Base-by-base conservation (phyloP, 805 yeast genomes). In the Candida golubevii region DNA sequence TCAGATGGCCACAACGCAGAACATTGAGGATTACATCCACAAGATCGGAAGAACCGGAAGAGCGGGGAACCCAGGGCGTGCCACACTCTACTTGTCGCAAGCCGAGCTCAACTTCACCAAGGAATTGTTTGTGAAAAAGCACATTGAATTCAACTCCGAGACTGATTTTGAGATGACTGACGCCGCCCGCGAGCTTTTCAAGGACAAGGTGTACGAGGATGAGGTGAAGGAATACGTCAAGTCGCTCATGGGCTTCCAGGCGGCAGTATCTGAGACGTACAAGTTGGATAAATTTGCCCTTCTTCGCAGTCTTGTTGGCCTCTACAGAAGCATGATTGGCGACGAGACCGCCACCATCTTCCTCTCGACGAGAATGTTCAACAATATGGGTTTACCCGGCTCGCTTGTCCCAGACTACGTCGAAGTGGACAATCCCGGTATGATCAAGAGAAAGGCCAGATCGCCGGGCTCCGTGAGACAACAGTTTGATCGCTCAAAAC, bases 21-120 rank as follows among this genome's bases (percentile, higher is more conserved):
- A 83, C 46, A 66, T 80, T 23, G 79, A 90, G n/a, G 83, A 85
- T 50, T 89, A 90, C 61, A 80, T 89, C 46, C 98, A 91, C 67
- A 83, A 96, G 65, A 83, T 91, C 59, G 98, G 98, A 48, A 83
- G 98, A 74, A 91, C 97, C 12, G 98, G 95, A 35, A 81, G 98
- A 68, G 95, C 90, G 44, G 97, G 96, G 45, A 75, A 77, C 46
- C 69, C 73, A 23, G 98, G 98, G 50, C 71, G 75, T 39, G 86
- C 96, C 6, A 63, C 79, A 12, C 62, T 85, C 46, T 82, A 79
- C 59, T 56, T 81, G 38, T 70, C 84, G 28, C 63, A 73, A 49
- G 63, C 68, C 39, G 96, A 89, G 62, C 53, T 65, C 32, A 74
- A 75, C 30, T 89, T 79, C 61, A 63, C 80, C 33, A 62, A 66